Percentiles rank a stretch among this genome's conserved stretches.
These are phyloP conservation scores for Lepidium campestre DNA, from an alignment of 441 rosid genomes.

Conservation along the genomic window DNA sequence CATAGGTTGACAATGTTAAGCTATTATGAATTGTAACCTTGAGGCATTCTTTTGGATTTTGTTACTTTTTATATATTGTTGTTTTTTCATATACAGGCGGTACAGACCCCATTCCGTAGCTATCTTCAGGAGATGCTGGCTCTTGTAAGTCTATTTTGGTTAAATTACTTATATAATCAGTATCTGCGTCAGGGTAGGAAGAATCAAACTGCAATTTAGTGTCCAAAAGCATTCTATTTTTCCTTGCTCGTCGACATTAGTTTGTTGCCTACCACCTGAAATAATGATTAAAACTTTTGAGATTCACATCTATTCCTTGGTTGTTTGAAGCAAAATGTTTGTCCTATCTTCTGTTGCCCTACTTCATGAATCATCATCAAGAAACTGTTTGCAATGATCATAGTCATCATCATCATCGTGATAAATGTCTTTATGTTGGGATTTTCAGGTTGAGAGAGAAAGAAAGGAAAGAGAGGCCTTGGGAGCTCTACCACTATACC, in stretches of 20 bases:
- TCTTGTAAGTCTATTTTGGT: conserved; percentile 53
- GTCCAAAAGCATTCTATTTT: background rate
- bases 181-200: background rate
- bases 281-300: background rate
- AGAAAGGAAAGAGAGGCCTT: conserved; percentile 75
- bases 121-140: conserved; percentile 87
- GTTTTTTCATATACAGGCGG: conserved; percentile 37
- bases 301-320: background rate
- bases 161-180: background rate
- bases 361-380: background rate
- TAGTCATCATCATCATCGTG: background rate
- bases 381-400: background rate
- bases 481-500: conserved; percentile 87
- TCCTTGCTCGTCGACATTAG: background rate
- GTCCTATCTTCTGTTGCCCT: background rate
- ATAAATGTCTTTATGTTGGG: background rate
- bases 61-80: background rate
- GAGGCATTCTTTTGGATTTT: background rate
- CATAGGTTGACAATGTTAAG: background rate
- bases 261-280: background rate
- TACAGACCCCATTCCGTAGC: conserved; percentile 90
- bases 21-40: background rate
- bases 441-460: conserved; percentile 75
- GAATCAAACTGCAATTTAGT: background rate
- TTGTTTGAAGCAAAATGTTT: background rate